Base-by-base conservation (phyloP, 2,329 filamentous ascomycete genomes). In the Pestalotiopsis sp. region DNA sequence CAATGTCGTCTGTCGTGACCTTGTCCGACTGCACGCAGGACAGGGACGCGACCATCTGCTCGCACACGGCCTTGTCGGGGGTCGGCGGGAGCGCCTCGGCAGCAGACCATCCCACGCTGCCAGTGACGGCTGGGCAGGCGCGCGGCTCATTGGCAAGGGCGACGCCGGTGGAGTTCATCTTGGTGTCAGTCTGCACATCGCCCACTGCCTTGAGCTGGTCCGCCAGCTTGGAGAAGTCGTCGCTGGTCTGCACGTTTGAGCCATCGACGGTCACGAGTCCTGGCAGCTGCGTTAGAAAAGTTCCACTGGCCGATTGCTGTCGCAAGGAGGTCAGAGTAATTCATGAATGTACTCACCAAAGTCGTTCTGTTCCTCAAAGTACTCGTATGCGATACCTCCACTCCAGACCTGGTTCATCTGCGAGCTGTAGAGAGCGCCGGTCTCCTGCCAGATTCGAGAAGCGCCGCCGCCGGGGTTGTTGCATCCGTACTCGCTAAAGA, bases 401-500 rank as follows among this genome's bases (percentile, higher is more conserved):
- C 90, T 92, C 88, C 90, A 92, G 74, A 93, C 89, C 56, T 80
- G 75, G 66, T 85, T 88, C 92, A 94, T 94, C 73, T 92, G 73
- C 57, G 79, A 69, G 69, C 91, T 88, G 78, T 88, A 93, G 38
- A 94, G 85, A 68, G 88, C 86, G 36, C 80, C 79, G 25, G 93
- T 90, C 74, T 93, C 92, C 62, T 87, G 89, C 82, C 93, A 94
- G 52, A 80, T 78, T 79, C 91, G 90, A 60, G 90, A 88, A 70
- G 83, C 79, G 62, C 68, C 71, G 25, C 78, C 78, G 27, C 72
- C 71, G 12, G 76, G 68, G 84, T 84, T 45, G 81, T 92, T 93
- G 87, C 92, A 94, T 72, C 92, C 92, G 76, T 93, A 93, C 79
- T 94, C 91, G 71, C 91, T 91, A 79, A 93, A 93, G 86, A 93